Evolutionary conservation across 1,284 basidiomycete species (phyloP).

Genomic region (Ceratobasidium sp.): DNA sequence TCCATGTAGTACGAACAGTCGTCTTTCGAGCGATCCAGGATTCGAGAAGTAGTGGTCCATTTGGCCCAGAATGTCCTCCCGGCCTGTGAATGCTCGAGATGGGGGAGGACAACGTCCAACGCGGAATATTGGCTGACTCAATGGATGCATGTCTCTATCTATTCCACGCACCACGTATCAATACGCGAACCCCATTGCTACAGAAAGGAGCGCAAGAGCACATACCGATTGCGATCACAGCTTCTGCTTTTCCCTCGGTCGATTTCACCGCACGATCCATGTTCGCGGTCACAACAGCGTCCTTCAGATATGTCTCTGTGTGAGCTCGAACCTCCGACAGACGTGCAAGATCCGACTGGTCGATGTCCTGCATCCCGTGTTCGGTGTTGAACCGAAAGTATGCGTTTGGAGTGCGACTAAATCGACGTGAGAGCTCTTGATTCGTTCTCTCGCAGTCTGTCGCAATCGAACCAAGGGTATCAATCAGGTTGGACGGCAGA

Average conservation of each 20-base stretch:
- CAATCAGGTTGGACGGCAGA: background rate
- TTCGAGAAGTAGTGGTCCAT: background rate
- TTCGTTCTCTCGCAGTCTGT: slow-evolving; percentile 18
- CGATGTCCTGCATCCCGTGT: slow-evolving; percentile 11
- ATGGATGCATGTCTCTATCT: too few species aligned
- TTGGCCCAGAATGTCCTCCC: background rate
- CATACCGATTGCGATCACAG: too few species aligned
- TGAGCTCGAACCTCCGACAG: background rate
- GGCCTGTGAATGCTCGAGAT: slow-evolving; percentile 10
- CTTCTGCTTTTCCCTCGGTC: too few species aligned
- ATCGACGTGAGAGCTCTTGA: background rate
- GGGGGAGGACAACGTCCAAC: slow-evolving; percentile 6
- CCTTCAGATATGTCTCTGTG: slow-evolving; percentile 1
- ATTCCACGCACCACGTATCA: too few species aligned
- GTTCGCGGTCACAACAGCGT: too few species aligned
- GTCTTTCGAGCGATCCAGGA: background rate
- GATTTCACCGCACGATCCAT: too few species aligned
- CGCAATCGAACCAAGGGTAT: background rate
- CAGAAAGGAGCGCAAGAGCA: too few species aligned
- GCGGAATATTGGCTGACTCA: too few species aligned
- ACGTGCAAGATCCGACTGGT: background rate
- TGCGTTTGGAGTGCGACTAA: background rate
- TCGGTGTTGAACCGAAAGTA: slow-evolving; percentile 22
- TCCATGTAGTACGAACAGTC: slow-evolving; percentile 15
- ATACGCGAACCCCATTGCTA: too few species aligned